Evolutionary conservation across 139 green algal genomes (phyloP), one percentile per base, ranked within the genome.

Genomic region (Ulvella scutata): DNA sequence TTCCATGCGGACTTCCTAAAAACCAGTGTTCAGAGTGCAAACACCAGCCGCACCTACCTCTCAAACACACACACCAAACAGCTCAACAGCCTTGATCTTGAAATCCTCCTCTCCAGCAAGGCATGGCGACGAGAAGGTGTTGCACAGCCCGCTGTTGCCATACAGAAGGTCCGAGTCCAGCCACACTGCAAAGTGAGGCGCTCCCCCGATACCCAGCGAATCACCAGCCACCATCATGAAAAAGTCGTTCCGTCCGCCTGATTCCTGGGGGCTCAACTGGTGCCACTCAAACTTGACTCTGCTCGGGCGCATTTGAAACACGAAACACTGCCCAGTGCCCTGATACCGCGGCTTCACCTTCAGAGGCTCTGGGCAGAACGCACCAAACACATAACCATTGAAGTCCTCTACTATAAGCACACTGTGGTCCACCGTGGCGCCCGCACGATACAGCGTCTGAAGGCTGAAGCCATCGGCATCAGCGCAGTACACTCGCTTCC

Each of bases 291-390:
- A 74, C 61, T 31, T 61, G 13, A 78, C 61, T 37, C 67, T 43
- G 17, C 59, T 37, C 3, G 82, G 77, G 23, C 83, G 43, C 36
- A 92, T 43, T 75, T 86, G 81, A 43, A 93, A 94, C 3, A 92
- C 89, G 43, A 88, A 92, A 21, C 79, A 88, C 80, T 96, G 89
- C 2, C 90, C 90, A 0, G 85, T 92, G 79, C 90, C 90, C 74
- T 89, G 92, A 79, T 92, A 94, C 31, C 86, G 79, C 13, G 83
- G 73, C 4, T 61, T 72, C 2, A 87, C 74, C 33, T 72, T 76
- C 90, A 89, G 93, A 2, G 76, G 33, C 37, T 96, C 90, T 0
- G 83, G 78, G 2, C 79, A 78, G 77, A 85, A 94, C 26, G 85
- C 81, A n/a, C 87, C 89, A 80, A 93, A 90, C 29, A 93, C 83